A percentile compares a stretch with the other conserved stretches of the same genome.
These are phyloP conservation scores for Xerocomellus dryophilus DNA, from an alignment of 768 basidiomycete species.

Conservation along the genomic window DNA sequence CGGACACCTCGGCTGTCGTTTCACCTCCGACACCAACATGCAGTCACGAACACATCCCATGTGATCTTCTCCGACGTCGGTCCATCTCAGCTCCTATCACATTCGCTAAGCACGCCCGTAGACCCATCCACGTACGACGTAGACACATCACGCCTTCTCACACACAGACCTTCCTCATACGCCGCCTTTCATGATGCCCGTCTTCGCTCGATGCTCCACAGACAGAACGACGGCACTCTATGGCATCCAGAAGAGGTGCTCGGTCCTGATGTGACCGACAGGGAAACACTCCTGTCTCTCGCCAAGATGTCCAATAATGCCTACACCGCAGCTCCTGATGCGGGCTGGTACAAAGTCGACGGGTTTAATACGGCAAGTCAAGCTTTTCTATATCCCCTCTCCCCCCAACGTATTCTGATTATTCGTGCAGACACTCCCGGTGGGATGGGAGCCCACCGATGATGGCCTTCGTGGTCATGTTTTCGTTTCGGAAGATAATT, in stretches of 20 bases:
- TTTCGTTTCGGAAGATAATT: constrained; percentile 80
- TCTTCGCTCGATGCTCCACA: constrained; percentile 35
- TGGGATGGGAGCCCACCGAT: constrained; percentile 88
- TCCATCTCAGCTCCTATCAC: constrained; percentile 29
- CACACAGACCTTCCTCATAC: constrained; percentile 48
- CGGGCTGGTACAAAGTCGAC: constrained; percentile 70
- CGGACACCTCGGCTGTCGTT: constrained; percentile 46
- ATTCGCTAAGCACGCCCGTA: constrained; percentile 22
- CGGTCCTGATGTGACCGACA: constrained; percentile 70
- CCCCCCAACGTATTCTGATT: not conserved
- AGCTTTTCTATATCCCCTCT: not conserved
- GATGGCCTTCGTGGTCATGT: constrained; percentile 92
- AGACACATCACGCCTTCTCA: constrained; percentile 36
- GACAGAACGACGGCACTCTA: constrained; percentile 39
- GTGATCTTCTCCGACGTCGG: constrained; percentile 58
- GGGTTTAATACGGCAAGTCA: constrained; percentile 59
- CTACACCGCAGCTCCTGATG: constrained; percentile 53
- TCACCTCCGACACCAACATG: constrained; percentile 65
- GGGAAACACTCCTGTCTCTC: constrained; percentile 68
- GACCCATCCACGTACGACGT: constrained; percentile 41
- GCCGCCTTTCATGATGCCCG: constrained; percentile 35
- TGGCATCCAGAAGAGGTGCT: constrained; percentile 68
- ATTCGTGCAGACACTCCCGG: constrained; percentile 53
- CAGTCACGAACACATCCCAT: constrained; percentile 48
- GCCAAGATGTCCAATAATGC: constrained; percentile 92